Base-by-base conservation (phyloP, 2,329 filamentous ascomycete genomes). In the Catunica adiposa region DNA sequence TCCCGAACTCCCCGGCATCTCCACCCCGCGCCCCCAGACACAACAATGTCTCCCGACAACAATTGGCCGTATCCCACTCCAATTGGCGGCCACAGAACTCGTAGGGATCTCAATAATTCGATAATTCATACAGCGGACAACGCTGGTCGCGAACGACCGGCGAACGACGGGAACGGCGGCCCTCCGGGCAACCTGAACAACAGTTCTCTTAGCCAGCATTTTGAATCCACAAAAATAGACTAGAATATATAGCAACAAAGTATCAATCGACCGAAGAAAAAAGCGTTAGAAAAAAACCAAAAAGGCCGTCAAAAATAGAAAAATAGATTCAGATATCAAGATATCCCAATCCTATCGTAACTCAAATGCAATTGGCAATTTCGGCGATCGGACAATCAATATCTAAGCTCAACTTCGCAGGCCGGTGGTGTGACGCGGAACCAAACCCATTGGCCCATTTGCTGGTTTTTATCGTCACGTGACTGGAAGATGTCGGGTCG, bases 151-250 rank as follows among this genome's bases (percentile, higher is more conserved):
- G 67, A 83, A 80, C 69, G 70, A 74, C 68, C 80, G 79, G 64
- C 74, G 73, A 66, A 75, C 68, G 61, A 70, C 69, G 62, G 78
- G 76, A 59, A 73, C 79, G 59, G 65, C 69, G 62, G 54, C 58
- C 60, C 80, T 77, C 68, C 80, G 79, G 65, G 78, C 79, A 66
- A 73, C 77, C 63, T 75, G 70, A 62, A 79, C 65, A 67, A 74
- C 78, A 66, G 79, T 73, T 67, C 80, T 80, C 73, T 80, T 77
- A 67, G 83, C 67, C 64, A 82, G 79, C 80, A 83, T 82, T 65
- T 64, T 67, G 68, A 65, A 46, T 22, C 25, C 29, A 5, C 29
- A 34, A 34, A 34, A 5, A 5, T 34, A 34, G 29, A 34, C 5
- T 5, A 34, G 11, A 34, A 22, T n/a, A 44, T 15, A 44, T 44